phyloP scores from a whole-genome alignment of 495 filamentous ascomycete genomes.

The Recurvomyces mirabilis region DNA sequence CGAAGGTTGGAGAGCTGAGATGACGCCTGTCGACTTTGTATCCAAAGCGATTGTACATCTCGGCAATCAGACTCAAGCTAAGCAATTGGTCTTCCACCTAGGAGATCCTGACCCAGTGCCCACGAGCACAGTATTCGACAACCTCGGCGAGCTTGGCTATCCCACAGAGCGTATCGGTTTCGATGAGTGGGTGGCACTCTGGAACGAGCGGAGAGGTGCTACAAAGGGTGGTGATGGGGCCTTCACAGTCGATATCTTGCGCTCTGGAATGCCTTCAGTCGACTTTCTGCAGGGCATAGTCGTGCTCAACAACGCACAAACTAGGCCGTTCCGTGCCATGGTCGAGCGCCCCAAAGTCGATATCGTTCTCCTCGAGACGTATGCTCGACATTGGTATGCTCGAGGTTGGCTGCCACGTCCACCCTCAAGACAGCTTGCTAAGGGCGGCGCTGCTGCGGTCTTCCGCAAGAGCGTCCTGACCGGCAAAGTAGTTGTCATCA shows the following conservation, averaged over 20 bases:
- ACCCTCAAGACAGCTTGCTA: slow-evolving; percentile 35
- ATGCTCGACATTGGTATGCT: slow-evolving; percentile 58
- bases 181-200: slow-evolving; percentile 54
- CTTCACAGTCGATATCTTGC: slow-evolving; percentile 39
- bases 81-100: slow-evolving; percentile 51
- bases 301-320: slow-evolving; percentile 48
- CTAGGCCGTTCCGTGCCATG: slow-evolving; percentile 42
- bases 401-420: slow-evolving; percentile 52
- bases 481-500: slow-evolving; percentile 44
- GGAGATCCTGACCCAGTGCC: slow-evolving; percentile 53
- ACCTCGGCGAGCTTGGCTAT: slow-evolving; percentile 50
- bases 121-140: slow-evolving; percentile 44
- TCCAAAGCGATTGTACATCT: slow-evolving; percentile 53
- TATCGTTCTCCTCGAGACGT: slow-evolving; percentile 47
- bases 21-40: slow-evolving; percentile 51
- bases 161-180: slow-evolving; percentile 45
- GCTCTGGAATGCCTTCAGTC: slow-evolving; percentile 50
- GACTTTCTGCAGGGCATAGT: slow-evolving; percentile 48
- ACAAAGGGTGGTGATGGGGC: slow-evolving; percentile 47
- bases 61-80: slow-evolving; percentile 39
- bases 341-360: slow-evolving; percentile 53
- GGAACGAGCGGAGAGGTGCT: slow-evolving; percentile 47
- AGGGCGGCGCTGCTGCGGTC: slow-evolving; percentile 26
- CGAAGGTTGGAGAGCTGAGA: slow-evolving; percentile 53
- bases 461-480: slow-evolving; percentile 38